phyloP scores from a whole-genome alignment of 176 grass and related monocot genomes.

The Carex parvula region DNA sequence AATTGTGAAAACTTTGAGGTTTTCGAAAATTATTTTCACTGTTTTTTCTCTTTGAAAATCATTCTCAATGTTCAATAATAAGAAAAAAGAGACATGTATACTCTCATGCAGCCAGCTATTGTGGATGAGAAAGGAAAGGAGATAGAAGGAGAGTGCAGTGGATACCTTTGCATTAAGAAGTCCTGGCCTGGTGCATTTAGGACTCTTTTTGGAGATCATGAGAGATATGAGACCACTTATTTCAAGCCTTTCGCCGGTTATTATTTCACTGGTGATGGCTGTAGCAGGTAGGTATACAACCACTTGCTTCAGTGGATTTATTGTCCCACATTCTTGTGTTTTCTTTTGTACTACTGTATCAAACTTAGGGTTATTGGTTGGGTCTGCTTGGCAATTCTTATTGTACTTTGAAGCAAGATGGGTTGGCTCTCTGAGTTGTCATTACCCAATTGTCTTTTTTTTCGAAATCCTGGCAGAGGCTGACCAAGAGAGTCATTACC shows the following conservation, averaged over 20 bases:
- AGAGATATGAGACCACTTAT: constrained; percentile 99
- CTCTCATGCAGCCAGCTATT: constrained; percentile 59
- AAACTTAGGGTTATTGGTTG: neutral
- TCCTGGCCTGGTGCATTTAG: constrained; percentile 98
- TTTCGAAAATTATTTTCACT: neutral
- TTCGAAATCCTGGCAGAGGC: no score
- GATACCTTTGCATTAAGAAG: constrained; percentile 97
- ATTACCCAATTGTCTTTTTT: neutral
- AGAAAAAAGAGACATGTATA: neutral
- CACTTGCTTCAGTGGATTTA: neutral
- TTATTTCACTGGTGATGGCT: constrained; percentile 97
- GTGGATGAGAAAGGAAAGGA: constrained; percentile 93
- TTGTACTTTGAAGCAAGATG: neutral
- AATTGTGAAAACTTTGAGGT: neutral
- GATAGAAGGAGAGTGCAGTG: constrained; percentile 85
- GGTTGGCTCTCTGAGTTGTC: neutral
- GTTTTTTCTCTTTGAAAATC: neutral
- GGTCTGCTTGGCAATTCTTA: neutral
- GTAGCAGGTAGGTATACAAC: constrained; percentile 49
- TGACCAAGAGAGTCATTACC: neutral
- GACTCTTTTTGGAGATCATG: constrained; percentile 85
- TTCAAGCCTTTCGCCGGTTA: constrained; percentile 96
- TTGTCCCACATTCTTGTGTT: neutral
- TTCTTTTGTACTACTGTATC: neutral
- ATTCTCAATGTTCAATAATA: neutral